Percentiles rank a stretch among this genome's conserved stretches.
Conservation (phyloP, 2,329 filamentous ascomycete genomes). For the Fusarium tricinctum region DNA sequence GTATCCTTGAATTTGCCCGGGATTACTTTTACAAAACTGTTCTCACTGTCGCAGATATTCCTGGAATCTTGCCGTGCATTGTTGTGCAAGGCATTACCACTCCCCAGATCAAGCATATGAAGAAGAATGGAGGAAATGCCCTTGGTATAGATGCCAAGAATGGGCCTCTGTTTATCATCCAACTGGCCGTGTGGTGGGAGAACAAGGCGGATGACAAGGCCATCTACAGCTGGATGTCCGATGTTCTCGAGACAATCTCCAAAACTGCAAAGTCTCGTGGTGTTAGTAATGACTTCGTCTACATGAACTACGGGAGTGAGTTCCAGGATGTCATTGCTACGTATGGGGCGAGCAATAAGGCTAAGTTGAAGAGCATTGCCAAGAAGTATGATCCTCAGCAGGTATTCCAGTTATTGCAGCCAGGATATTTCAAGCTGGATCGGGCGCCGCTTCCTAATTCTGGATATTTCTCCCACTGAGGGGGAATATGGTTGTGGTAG, state of each 20-base stretch:
- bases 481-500: no score
- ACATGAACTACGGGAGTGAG: slow-evolving; percentile 33
- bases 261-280: slow-evolving; percentile 14
- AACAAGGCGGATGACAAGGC: slow-evolving; percentile 53
- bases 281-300: slow-evolving; percentile 13
- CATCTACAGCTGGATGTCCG: slow-evolving; percentile 33
- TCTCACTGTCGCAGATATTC: slow-evolving; percentile 34
- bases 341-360: slow-evolving; percentile 18
- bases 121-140: slow-evolving; percentile 53
- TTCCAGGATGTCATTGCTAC: slow-evolving; percentile 20
- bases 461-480: no score
- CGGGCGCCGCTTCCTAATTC: no score
- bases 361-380: slow-evolving; percentile 13
- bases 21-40: slow-evolving; percentile 44
- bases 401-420: slow-evolving; percentile 17
- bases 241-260: background rate
- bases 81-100: slow-evolving; percentile 59
- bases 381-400: slow-evolving; percentile 20
- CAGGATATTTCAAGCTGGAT: slow-evolving; percentile 46
- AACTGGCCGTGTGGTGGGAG: slow-evolving; percentile 13
- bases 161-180: slow-evolving; percentile 43
- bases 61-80: slow-evolving; percentile 48
- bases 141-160: slow-evolving; percentile 48
- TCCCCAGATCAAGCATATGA: slow-evolving; percentile 53
- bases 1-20: slow-evolving; percentile 7